phyloP scores from a whole-genome alignment of 2,329 filamentous ascomycete genomes.

The Talaromyces sp. region DNA sequence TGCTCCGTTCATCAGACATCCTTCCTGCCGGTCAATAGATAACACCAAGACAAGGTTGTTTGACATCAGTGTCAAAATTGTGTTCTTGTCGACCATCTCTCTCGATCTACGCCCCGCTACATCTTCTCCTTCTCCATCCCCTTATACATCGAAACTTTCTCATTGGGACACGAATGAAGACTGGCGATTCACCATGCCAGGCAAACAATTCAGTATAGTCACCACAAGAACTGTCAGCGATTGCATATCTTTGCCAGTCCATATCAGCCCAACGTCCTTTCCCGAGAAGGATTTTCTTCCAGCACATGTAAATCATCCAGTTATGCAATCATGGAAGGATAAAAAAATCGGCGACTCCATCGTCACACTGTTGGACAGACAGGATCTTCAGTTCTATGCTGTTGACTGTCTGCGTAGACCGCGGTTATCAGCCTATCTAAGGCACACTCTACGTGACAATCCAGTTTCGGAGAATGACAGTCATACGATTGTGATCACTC shows the following conservation, averaged over 20 bases:
- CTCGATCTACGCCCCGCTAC: not conserved
- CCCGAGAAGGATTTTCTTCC: not conserved
- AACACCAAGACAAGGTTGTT: too few species aligned
- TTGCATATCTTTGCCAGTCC: not conserved
- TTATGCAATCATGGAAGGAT: not conserved
- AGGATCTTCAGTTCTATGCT: not conserved
- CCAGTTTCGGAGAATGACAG: not conserved
- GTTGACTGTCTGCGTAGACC: constrained; percentile 11
- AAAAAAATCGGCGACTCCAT: not conserved
- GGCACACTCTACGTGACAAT: not conserved
- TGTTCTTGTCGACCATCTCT: not conserved
- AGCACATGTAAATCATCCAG: not conserved
- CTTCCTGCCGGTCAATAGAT: too few species aligned
- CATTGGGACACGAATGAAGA: too few species aligned
- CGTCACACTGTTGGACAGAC: not conserved
- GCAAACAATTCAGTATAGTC: not conserved
- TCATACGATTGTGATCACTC: constrained; percentile 14
- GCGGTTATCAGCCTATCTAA: not conserved
- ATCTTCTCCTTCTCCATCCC: not conserved
- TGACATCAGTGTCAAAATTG: too few species aligned
- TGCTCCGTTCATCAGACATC: not conserved
- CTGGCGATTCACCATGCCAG: not conserved
- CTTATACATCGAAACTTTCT: too few species aligned
- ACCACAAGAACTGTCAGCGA: not conserved
- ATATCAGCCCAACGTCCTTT: not conserved